Percentiles rank a stretch among this genome's conserved stretches.
Conservation (phyloP, 441 rosid species). For the Arabidopsis lyrata region DNA sequence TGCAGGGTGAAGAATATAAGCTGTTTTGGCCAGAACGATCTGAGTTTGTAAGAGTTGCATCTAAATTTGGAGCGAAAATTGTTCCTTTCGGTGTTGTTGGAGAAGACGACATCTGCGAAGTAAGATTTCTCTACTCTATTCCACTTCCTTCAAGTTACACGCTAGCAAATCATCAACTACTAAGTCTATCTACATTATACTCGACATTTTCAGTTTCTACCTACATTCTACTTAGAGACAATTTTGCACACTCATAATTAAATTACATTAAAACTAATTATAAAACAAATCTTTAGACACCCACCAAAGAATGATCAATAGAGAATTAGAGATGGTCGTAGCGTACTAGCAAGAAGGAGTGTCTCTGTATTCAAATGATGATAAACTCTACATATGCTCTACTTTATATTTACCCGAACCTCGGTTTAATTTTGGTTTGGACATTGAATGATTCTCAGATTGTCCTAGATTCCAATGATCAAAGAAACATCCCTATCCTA, state of each 20-base stretch:
- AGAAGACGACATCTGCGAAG: conserved; percentile 72
- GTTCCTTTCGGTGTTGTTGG: conserved; percentile 81
- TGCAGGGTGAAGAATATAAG: conserved; percentile 73
- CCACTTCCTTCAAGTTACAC: not conserved
- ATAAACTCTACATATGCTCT: not conserved
- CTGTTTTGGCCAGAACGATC: conserved; percentile 72
- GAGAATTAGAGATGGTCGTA: too few species aligned
- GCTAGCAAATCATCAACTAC: not conserved
- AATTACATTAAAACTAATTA: too few species aligned
- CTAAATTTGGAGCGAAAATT: conserved; percentile 72
- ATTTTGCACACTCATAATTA: too few species aligned
- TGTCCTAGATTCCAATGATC: conserved; percentile 70
- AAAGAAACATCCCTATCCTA: conserved; percentile 68
- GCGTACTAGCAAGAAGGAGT: not conserved
- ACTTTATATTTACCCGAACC: not conserved
- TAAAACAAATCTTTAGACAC: too few species aligned
- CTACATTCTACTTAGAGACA: too few species aligned
- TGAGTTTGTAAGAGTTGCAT: conserved; percentile 79
- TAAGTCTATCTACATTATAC: too few species aligned
- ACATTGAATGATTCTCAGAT: conserved; percentile 51
- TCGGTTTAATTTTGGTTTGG: conserved; percentile 4
- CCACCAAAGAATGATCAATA: too few species aligned
- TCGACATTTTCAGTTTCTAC: too few species aligned
- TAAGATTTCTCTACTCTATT: conserved; percentile 37
- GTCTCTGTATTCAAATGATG: not conserved